Base-by-base conservation (phyloP, 2,329 filamentous ascomycete genomes). In the Phialocephala subalpina region DNA sequence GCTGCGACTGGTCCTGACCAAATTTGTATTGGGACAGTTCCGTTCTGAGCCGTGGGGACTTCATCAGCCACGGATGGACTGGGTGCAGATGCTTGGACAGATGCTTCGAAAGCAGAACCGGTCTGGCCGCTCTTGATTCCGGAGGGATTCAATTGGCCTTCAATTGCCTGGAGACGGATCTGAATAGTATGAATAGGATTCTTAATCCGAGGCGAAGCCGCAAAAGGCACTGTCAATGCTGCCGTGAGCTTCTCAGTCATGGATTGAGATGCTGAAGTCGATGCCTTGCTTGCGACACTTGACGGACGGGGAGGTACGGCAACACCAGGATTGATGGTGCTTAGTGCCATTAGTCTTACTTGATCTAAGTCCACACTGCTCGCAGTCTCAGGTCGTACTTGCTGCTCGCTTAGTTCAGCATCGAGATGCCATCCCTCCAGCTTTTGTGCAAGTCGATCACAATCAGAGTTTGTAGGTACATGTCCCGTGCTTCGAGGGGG, bases 401-500 rank as follows among this genome's bases (percentile, higher is more conserved):
- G 45, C n/a, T 49, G 45, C 45, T 25, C 20, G n/a, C 11, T 20
- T 7, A 11, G 25, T 33, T 29, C 27, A 20, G 11, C 22, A 33
- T 53, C 25, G 16, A 53, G 22, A 33, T 27, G 25, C 25, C 11
- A 33, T 29, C 49, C 49, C 27, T 53, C 25, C 11, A 53, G 18
- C 20, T n/a, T 20, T 47, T 58, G 22, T 53, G 60, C 63, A 56
- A 68, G 58, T 22, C 56, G 49, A 27, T 63, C 59, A 53, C 42
- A 68, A 52, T 68, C 63, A 42, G 63, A 68, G 20, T 63, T 61
- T 6, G 63, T 68, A 12, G 60, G 63, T 20, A 49, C 4, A 58
- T 68, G 63, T 18, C 60, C 52, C 20, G 7, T 63, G 20, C 27
- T 49, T 57, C 53, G 22, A 33, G 49, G 6, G 18, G n/a, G 20